phyloP scores from a whole-genome alignment of 495 filamentous ascomycete species.

The Aspergillus bertholletiae region DNA sequence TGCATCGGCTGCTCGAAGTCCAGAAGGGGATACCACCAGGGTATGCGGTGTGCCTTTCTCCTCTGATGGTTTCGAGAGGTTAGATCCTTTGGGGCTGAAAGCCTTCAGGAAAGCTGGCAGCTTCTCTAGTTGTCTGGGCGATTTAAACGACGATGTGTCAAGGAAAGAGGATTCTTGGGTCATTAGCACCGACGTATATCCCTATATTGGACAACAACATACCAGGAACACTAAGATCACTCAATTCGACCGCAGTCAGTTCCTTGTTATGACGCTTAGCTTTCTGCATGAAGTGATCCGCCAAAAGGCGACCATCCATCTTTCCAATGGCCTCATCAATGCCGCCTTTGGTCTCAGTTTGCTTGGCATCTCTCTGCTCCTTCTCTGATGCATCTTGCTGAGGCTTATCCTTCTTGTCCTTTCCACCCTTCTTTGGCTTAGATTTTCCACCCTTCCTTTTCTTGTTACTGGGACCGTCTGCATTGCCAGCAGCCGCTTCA shows the following conservation, averaged over 20 bases:
- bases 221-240: slow-evolving; percentile 81
- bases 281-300: slow-evolving; percentile 80
- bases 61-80: slow-evolving; percentile 60
- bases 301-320: slow-evolving; percentile 78
- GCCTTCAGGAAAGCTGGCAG: slow-evolving; percentile 74
- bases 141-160: slow-evolving; percentile 72
- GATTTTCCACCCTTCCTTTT: slow-evolving; percentile 45
- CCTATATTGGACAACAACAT: too few relatives aligned
- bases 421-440: slow-evolving; percentile 48
- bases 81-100: slow-evolving; percentile 45
- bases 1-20: slow-evolving; percentile 74
- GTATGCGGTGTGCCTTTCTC: slow-evolving; percentile 81
- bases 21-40: slow-evolving; percentile 74
- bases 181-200: slow-evolving; percentile 13
- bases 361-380: slow-evolving; percentile 57
- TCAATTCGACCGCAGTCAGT: slow-evolving; percentile 76
- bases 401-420: slow-evolving; percentile 43
- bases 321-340: slow-evolving; percentile 75
- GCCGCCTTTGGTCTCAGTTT: slow-evolving; percentile 56
- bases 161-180: slow-evolving; percentile 51
- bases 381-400: slow-evolving; percentile 29
- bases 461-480: slow-evolving; percentile 34
- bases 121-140: slow-evolving; percentile 59
- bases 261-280: slow-evolving; percentile 73
- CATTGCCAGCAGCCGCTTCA: slow-evolving; percentile 23